phyloP scores from a whole-genome alignment of 2,329 filamentous ascomycete species.

The Cladobotryum protrusum region DNA sequence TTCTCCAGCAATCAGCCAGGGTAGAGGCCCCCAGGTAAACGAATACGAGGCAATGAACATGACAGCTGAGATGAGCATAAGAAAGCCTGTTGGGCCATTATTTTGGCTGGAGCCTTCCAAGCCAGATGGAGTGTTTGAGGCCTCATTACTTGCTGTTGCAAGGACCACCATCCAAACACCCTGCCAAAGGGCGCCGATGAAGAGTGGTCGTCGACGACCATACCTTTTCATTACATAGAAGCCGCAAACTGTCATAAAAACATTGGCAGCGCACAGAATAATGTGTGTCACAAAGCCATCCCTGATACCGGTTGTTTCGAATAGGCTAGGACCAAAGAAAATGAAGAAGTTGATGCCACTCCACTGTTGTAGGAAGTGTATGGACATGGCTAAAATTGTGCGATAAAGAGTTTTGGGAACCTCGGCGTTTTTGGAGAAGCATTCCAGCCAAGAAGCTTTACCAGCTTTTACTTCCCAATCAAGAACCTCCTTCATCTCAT shows the following conservation, averaged over 20 bases:
- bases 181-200: slow-evolving; percentile 63
- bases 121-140: too few species aligned
- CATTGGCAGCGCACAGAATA: slow-evolving; percentile 63
- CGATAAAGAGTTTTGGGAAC: slow-evolving; percentile 57
- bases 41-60: slow-evolving; percentile 72
- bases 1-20: slow-evolving; percentile 63
- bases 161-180: slow-evolving; percentile 60
- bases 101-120: too few species aligned
- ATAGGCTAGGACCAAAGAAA: slow-evolving; percentile 63
- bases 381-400: slow-evolving; percentile 53
- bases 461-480: slow-evolving; percentile 39
- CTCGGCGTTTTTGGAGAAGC: slow-evolving; percentile 49
- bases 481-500: slow-evolving; percentile 45
- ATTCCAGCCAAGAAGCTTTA: slow-evolving; percentile 49
- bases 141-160: neutral
- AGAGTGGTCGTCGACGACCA: slow-evolving; percentile 61
- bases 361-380: slow-evolving; percentile 64
- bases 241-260: slow-evolving; percentile 59
- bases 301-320: slow-evolving; percentile 57
- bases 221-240: slow-evolving; percentile 63
- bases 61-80: slow-evolving; percentile 67
- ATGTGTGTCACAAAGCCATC: slow-evolving; percentile 63
- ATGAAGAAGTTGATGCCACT: slow-evolving; percentile 57
- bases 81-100: slow-evolving; percentile 38
- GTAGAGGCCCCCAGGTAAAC: slow-evolving; percentile 61